These are phyloP conservation scores for Fusarium sp. DNA, from an alignment of 2,329 filamentous ascomycete species.

Conservation along the genomic window DNA sequence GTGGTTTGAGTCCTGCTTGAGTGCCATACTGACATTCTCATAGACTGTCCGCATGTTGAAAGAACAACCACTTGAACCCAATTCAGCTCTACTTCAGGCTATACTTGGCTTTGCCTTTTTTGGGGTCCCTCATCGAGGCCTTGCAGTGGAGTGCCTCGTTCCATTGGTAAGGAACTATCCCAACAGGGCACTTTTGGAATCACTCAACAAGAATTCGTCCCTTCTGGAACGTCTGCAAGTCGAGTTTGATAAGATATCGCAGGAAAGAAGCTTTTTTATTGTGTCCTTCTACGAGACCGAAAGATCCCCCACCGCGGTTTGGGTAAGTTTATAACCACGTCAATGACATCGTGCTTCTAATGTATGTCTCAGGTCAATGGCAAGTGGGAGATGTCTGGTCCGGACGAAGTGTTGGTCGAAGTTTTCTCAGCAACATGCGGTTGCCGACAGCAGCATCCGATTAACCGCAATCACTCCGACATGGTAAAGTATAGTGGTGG, in stretches of 20 bases:
- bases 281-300: conserved; percentile 7
- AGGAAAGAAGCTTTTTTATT: fast-evolving
- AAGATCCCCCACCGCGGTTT: neutral
- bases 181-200: neutral
- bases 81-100: fast-evolving
- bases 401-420: neutral
- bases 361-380: neutral
- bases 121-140: neutral
- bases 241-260: neutral
- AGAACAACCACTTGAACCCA: neutral
- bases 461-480: conserved; percentile 2
- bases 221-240: neutral
- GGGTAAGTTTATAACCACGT: neutral
- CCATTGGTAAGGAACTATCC: neutral
- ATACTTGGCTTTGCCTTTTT: neutral
- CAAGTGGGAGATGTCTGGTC: neutral
- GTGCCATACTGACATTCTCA: neutral
- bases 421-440: neutral
- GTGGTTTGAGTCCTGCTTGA: neutral
- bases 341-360: neutral
- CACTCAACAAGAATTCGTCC: neutral
- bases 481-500: conserved; percentile 3
- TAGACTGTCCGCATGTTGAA: neutral
- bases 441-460: neutral
- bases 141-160: neutral